phyloP scores from a whole-genome alignment of 129 eudicot species.

The carrot (Daucus carota) region DNA sequence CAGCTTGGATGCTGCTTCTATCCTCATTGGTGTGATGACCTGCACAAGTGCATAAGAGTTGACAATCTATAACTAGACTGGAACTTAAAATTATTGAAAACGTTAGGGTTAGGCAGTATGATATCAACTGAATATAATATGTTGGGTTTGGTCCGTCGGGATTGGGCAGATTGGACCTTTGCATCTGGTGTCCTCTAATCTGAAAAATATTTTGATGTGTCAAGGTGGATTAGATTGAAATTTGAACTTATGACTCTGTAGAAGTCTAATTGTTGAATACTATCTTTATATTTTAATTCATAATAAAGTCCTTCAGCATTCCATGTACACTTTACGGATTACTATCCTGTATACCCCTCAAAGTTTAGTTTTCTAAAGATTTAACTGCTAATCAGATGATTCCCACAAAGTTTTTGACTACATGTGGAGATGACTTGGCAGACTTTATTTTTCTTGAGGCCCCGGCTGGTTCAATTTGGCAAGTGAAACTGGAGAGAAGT shows the following conservation, averaged over 20 bases:
- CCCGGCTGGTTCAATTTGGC: constrained; percentile 9
- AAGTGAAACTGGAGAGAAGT: constrained; percentile 5
- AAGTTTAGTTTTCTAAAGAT: neutral
- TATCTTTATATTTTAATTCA: too few relatives aligned
- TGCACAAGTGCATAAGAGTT: neutral
- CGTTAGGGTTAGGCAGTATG: neutral
- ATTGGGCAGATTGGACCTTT: too few relatives aligned
- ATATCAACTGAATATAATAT: neutral
- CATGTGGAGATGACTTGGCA: neutral
- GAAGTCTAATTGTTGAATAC: too few relatives aligned
- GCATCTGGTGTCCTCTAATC: too few relatives aligned
- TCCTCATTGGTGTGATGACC: neutral
- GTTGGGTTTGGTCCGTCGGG: too few relatives aligned
- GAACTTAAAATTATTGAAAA: neutral
- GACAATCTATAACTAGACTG: neutral
- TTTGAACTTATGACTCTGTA: too few relatives aligned
- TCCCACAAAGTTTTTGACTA: constrained; percentile 8
- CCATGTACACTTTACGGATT: neutral
- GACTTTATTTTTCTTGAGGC: neutral
- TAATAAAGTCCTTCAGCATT: neutral
- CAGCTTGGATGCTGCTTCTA: neutral
- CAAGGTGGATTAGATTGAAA: too few relatives aligned
- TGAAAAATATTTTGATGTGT: too few relatives aligned
- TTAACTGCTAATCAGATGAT: constrained; percentile 2
- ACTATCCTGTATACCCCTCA: neutral